Conservation (phyloP, 2,329 filamentous ascomycete genomes). For the Phaeomoniella chlamydospora region DNA sequence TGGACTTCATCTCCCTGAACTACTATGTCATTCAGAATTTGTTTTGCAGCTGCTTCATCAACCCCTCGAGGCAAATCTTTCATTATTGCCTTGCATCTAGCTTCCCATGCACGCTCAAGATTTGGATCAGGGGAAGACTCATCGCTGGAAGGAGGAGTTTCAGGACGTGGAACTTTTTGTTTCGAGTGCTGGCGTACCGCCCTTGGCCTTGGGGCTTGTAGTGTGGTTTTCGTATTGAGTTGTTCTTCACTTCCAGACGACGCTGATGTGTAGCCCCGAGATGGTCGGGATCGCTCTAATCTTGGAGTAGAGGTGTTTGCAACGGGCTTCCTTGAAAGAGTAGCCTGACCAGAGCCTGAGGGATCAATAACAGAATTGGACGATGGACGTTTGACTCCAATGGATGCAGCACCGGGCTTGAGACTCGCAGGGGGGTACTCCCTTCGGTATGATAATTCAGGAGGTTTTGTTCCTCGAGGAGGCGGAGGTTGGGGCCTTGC, state of each 20-base stretch:
- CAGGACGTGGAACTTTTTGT: constrained; percentile 19
- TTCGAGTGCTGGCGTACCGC: constrained; percentile 9
- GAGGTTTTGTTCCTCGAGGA: constrained; percentile 6
- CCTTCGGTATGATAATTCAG: constrained; percentile 30
- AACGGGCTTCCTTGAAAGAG: constrained; percentile 17
- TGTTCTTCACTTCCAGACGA: constrained; percentile 22
- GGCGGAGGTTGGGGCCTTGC: constrained; percentile 2
- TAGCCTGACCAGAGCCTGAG: constrained; percentile 9
- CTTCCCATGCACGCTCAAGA: constrained; percentile 42
- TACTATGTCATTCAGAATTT: constrained; percentile 92
- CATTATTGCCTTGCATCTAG: constrained; percentile 49
- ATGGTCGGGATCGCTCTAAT: constrained; percentile 1
- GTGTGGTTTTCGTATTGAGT: constrained; percentile 6
- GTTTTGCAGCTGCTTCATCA: constrained; percentile 68
- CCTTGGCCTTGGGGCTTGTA: constrained; percentile 2
- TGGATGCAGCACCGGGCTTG: constrained; percentile 7
- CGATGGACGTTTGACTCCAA: constrained; percentile 1
- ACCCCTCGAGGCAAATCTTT: constrained; percentile 70
- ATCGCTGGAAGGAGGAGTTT: constrained; percentile 33
- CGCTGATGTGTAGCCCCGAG: constrained; percentile 2
- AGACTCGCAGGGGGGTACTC: constrained; percentile 30
- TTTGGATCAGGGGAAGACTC: constrained; percentile 29
- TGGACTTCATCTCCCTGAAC: constrained; percentile 88
- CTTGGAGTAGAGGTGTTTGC: constrained; percentile 18
- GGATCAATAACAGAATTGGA: constrained; percentile 5